Conservation (phyloP, 2,329 filamentous ascomycete species). For the Sphaerulina vaccinii region DNA sequence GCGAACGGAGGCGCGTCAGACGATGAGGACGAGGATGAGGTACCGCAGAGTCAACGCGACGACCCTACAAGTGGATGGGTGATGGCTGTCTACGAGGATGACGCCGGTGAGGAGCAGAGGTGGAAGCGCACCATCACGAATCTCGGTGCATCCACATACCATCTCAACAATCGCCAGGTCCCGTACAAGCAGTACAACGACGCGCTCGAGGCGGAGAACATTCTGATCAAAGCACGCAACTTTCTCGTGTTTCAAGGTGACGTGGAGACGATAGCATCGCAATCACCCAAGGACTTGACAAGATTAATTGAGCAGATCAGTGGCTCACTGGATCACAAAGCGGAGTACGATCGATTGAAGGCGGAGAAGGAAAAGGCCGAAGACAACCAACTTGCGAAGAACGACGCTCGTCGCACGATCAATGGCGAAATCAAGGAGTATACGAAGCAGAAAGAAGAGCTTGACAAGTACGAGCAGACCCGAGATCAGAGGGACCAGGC, state of each 20-base stretch:
- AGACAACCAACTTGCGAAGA: constrained; percentile 84
- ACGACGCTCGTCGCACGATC: constrained; percentile 86
- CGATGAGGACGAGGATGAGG: constrained; percentile 49
- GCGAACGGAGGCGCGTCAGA: constrained; percentile 53
- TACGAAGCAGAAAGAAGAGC: constrained; percentile 92
- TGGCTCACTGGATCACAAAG: constrained; percentile 89
- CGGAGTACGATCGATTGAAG: constrained; percentile 90
- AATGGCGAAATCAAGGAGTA: constrained; percentile 98
- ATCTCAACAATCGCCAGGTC: constrained; percentile 90
- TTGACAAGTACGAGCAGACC: constrained; percentile 89
- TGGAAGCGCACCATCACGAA: constrained; percentile 96
- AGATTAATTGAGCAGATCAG: constrained; percentile 96
- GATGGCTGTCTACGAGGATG: constrained; percentile 98
- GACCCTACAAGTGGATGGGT: constrained; percentile 97
- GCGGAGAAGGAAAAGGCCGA: constrained; percentile 79
- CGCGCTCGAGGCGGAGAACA: constrained; percentile 87
- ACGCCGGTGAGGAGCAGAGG: constrained; percentile 87
- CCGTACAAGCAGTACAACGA: constrained; percentile 92
- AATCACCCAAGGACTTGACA: constrained; percentile 90
- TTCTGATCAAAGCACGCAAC: constrained; percentile 95
- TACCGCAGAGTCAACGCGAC: constrained; percentile 62
- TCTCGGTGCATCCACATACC: constrained; percentile 86
- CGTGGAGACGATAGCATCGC: constrained; percentile 92
- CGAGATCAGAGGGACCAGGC: constrained; percentile 86
- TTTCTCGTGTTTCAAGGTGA: constrained; percentile 98